Conservation (phyloP, 2,329 filamentous ascomycete species). For the Hypoxylon sp. region DNA sequence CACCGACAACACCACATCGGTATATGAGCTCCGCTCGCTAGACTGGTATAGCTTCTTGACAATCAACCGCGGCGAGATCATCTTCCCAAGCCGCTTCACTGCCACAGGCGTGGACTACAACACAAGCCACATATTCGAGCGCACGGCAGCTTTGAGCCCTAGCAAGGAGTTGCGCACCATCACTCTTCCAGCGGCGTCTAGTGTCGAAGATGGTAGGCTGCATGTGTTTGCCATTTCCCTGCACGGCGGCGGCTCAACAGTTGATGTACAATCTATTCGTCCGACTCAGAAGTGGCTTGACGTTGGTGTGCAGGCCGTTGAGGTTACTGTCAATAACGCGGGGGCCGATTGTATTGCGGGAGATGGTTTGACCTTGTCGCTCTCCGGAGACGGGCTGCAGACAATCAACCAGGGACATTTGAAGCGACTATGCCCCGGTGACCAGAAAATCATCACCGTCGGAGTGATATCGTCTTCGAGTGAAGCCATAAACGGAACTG, state of each 20-base stretch:
- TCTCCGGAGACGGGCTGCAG: conserved; percentile 51
- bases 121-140: conserved; percentile 57
- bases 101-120: conserved; percentile 42
- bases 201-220: conserved; percentile 48
- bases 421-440: conserved; percentile 54
- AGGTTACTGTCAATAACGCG: conserved; percentile 44
- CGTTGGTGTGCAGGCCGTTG: conserved; percentile 52
- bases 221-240: conserved; percentile 56
- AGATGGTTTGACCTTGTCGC: conserved; percentile 43
- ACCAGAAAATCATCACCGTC: conserved; percentile 52
- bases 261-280: conserved; percentile 51
- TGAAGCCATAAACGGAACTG: conserved; percentile 36
- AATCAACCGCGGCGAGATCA: conserved; percentile 56
- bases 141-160: conserved; percentile 49
- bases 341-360: conserved; percentile 47
- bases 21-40: conserved; percentile 54
- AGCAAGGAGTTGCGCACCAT: conserved; percentile 52
- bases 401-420: conserved; percentile 52
- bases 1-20: conserved; percentile 51
- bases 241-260: conserved; percentile 33
- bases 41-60: conserved; percentile 56
- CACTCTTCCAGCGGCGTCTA: conserved; percentile 51
- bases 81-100: conserved; percentile 54
- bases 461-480: conserved; percentile 47
- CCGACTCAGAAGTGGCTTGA: conserved; percentile 55